Evolutionary conservation across 176 grass and related monocot species (phyloP).

Genomic region (Zoysia pacifica): DNA sequence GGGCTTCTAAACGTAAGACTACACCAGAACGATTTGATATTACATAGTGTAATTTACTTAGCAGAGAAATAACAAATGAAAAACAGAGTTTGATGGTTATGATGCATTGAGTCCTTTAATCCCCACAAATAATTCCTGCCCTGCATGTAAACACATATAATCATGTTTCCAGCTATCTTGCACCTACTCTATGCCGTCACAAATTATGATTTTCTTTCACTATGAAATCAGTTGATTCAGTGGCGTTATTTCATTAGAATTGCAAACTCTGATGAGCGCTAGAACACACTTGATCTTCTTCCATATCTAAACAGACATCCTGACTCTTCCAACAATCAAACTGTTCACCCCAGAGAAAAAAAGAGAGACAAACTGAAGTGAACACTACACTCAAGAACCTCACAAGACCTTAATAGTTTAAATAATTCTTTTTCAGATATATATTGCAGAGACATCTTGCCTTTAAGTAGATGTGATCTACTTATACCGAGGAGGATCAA

Average conservation of each 20-base stretch:
- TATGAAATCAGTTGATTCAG: not conserved
- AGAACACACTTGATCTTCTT: not conserved
- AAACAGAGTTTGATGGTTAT: not conserved
- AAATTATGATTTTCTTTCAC: not conserved
- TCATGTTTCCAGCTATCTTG: too few relatives aligned
- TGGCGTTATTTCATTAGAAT: not conserved
- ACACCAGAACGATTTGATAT: not conserved
- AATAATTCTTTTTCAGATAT: too few relatives aligned
- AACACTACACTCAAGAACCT: too few relatives aligned
- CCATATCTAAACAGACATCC: not conserved
- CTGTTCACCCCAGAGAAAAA: not conserved
- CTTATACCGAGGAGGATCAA: too few relatives aligned
- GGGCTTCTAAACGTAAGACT: not conserved
- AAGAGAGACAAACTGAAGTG: too few relatives aligned
- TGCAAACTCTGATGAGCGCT: not conserved
- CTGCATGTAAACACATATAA: too few relatives aligned
- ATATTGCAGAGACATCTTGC: too few relatives aligned
- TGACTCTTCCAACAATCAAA: constrained; percentile 1
- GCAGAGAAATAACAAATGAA: constrained; percentile 11
- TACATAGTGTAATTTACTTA: not conserved
- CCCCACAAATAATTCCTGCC: too few relatives aligned
- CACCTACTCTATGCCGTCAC: not conserved
- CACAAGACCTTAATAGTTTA: too few relatives aligned
- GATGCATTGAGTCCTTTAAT: not conserved
- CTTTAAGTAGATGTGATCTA: too few relatives aligned